phyloP scores from a whole-genome alignment of 139 green algal genomes.

The Chlorella sp. region DNA sequence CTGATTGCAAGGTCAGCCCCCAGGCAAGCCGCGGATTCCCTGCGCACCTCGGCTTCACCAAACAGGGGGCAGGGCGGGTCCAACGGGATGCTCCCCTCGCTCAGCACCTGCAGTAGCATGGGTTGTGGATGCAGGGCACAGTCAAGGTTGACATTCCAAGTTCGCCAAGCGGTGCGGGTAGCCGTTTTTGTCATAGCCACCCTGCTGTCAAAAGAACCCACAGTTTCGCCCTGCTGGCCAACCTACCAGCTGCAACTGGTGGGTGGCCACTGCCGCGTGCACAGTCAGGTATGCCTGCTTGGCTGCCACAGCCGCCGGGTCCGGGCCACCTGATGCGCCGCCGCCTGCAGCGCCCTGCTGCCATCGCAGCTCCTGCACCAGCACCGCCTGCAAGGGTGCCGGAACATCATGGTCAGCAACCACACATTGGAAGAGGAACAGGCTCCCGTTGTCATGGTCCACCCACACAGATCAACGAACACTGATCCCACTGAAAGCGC shows the following conservation, averaged over 20 bases:
- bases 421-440: no score
- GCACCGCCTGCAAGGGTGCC: constrained; percentile 37
- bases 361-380: constrained; percentile 45
- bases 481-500: neutral
- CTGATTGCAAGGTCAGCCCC: no score
- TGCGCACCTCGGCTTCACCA: constrained; percentile 26
- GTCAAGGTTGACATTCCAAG: no score
- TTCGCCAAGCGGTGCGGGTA: no score
- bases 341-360: constrained; percentile 18
- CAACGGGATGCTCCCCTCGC: constrained; percentile 24
- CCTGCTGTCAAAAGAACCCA: no score
- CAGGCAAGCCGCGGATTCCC: no score
- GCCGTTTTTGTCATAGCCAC: no score
- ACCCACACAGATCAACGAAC: neutral
- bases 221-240: neutral
- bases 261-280: constrained; percentile 65
- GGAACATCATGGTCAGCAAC: no score
- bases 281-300: constrained; percentile 59
- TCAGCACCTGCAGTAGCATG: constrained; percentile 24
- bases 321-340: neutral
- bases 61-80: neutral
- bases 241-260: constrained; percentile 62
- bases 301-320: constrained; percentile 55
- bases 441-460: no score
- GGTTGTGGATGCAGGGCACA: neutral